phyloP scores from a whole-genome alignment of 768 basidiomycete species.

The Termitomyces sp. region DNA sequence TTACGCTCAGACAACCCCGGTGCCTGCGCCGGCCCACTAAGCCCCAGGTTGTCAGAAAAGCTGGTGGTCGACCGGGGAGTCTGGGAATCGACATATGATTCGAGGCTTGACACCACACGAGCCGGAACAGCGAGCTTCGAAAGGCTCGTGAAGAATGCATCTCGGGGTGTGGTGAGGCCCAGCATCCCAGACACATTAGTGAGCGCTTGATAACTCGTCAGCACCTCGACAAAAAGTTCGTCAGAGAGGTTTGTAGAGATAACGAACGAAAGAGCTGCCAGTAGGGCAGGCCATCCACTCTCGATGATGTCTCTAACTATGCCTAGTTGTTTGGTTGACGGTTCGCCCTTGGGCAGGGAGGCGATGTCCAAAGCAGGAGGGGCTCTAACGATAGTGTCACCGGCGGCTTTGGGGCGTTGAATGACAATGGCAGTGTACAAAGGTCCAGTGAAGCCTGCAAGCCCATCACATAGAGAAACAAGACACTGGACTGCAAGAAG shows the following conservation, averaged over 20 bases:
- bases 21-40: constrained; percentile 45
- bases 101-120: constrained; percentile 80
- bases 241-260: constrained; percentile 90
- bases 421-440: constrained; percentile 70
- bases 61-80: constrained; percentile 57
- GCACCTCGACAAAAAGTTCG: constrained; percentile 83
- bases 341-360: constrained; percentile 43
- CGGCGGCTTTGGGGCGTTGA: constrained; percentile 56
- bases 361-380: constrained; percentile 68
- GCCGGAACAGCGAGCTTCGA: constrained; percentile 93
- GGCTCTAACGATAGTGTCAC: constrained; percentile 61
- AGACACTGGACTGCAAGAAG: constrained; percentile 88
- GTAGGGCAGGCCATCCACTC: constrained; percentile 86
- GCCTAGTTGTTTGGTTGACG: constrained; percentile 49
- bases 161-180: constrained; percentile 80
- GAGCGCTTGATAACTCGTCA: constrained; percentile 78
- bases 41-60: constrained; percentile 65
- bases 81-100: constrained; percentile 43
- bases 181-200: constrained; percentile 88
- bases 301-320: constrained; percentile 77
- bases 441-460: constrained; percentile 67
- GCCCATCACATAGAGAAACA: constrained; percentile 80
- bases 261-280: constrained; percentile 86
- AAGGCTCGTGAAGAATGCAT: constrained; percentile 87
- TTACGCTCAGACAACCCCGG: constrained; percentile 88